Conservation (phyloP, 129 eudicot genomes). For the Solidago caesia region DNA sequence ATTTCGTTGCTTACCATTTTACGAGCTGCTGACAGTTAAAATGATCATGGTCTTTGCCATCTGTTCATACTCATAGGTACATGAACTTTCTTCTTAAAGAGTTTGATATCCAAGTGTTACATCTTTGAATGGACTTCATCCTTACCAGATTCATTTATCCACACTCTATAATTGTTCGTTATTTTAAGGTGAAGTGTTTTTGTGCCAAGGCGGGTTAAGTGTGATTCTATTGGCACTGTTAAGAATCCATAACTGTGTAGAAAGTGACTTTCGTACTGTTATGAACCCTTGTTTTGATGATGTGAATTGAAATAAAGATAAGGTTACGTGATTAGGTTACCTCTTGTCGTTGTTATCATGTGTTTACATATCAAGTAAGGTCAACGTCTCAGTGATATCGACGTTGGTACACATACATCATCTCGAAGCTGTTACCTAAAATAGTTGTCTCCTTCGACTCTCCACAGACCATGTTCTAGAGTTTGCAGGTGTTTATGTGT, state of each 20-base stretch:
- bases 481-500: no score
- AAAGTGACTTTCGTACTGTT: conserved; percentile 1
- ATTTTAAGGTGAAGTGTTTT: neutral
- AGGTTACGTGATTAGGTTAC: conserved; percentile 11
- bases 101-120: neutral
- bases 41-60: conserved; percentile 2
- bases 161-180: conserved; percentile 6
- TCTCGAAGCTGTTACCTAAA: no score
- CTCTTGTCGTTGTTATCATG: neutral
- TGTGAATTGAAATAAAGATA: conserved; percentile 20
- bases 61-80: conserved; percentile 21
- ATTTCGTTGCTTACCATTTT: conserved; percentile 37
- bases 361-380: neutral
- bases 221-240: neutral
- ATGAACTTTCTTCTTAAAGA: neutral
- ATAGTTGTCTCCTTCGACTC: no score
- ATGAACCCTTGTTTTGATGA: neutral
- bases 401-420: no score
- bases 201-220: conserved; percentile 7
- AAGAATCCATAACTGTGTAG: conserved; percentile 4
- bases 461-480: no score
- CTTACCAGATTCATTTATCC: neutral
- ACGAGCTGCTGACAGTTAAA: conserved; percentile 33
- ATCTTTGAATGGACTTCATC: conserved; percentile 16
- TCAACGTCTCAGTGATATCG: no score